phyloP scores from a whole-genome alignment of 1,284 basidiomycete genomes.

The Trichosporon ovoides region DNA sequence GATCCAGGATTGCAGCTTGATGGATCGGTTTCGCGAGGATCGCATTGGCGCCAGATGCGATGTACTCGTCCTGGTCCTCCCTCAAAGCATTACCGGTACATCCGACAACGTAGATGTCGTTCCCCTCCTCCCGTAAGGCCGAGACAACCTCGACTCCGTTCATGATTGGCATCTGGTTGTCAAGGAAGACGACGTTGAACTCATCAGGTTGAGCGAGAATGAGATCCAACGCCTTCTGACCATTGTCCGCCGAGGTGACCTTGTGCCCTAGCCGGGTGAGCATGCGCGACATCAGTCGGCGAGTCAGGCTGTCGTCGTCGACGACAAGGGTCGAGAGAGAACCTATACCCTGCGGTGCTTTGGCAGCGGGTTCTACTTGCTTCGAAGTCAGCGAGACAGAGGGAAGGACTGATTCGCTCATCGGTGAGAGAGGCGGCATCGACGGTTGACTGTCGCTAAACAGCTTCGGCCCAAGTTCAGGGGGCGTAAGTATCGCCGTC shows the following conservation, averaged over 20 bases:
- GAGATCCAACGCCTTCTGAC: constrained; percentile 70
- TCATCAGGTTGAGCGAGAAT: constrained; percentile 46
- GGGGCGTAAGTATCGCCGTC: constrained; percentile 6
- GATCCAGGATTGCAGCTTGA: constrained; percentile 35
- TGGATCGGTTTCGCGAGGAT: constrained; percentile 45
- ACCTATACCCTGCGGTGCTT: neutral
- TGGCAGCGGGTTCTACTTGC: neutral
- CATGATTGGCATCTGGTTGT: constrained; percentile 59
- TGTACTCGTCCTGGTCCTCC: constrained; percentile 63
- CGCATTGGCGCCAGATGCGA: constrained; percentile 65
- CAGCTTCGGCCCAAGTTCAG: too few relatives aligned
- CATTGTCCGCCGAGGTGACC: constrained; percentile 80
- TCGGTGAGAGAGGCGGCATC: too few relatives aligned
- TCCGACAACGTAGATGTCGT: constrained; percentile 70
- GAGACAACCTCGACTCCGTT: constrained; percentile 68
- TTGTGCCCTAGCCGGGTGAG: constrained; percentile 69
- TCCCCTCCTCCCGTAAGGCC: constrained; percentile 61
- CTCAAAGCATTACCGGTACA: constrained; percentile 60
- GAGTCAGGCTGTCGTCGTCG: constrained; percentile 56
- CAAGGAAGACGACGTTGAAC: constrained; percentile 17
- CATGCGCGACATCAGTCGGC: constrained; percentile 74
- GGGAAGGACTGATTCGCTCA: too few relatives aligned
- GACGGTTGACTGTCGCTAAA: too few relatives aligned
- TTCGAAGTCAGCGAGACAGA: neutral
- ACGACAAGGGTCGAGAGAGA: constrained; percentile 38